Evolutionary conservation across 2,329 filamentous ascomycete genomes (phyloP), one percentile per base, ranked within the genome.

Genomic region (Ceratocystis lukuohia): DNA sequence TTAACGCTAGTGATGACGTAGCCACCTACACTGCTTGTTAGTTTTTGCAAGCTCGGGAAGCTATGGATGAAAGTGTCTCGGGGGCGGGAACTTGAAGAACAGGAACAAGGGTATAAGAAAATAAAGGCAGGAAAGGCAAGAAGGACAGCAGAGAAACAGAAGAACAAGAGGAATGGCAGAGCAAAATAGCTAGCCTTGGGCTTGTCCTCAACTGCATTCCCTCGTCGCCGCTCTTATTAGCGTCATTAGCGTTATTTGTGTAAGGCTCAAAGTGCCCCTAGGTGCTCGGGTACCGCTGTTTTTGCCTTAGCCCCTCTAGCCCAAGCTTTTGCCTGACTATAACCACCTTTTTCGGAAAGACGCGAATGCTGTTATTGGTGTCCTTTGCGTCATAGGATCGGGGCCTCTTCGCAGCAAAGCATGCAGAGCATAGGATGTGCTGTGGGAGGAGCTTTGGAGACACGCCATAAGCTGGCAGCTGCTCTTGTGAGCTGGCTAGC

Each of bases 321-420:
- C 22, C 15, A 53, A 53, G 48, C 20, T 53, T 53, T 59, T 33
- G 53, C 53, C 53, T 59, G 53, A 53, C 48, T 25, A 17, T 2
- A 12, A 53, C 48, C 48, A 28, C 48, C 8, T 15, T 25, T 53
- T 57, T 59, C 17, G 53, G 53, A 17, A 59, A 59, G 25, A 59
- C 8, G 28, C 53, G 53, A 30, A 33, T 59, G 8, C 53, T 59
- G 28, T 17, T 6, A 33, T 59, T 59, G 53, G 53, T 59, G 53
- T 28, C 53, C 33, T 59, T 59, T 59, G 53, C 53, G 53, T 59
- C 53, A 59, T 59, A 20, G 53, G 53, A 59, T 59, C 12, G 53
- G 53, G n/a, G 53, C 25, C 53, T 59, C 53, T 59, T 59, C 10
- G 25, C 53, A 59, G 53, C 53, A 12, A n/a, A 22, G 7, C 53